Evolutionary conservation across 75 land plant genomes (phyloP).

Genomic region (Selaginella moellendorffii): DNA sequence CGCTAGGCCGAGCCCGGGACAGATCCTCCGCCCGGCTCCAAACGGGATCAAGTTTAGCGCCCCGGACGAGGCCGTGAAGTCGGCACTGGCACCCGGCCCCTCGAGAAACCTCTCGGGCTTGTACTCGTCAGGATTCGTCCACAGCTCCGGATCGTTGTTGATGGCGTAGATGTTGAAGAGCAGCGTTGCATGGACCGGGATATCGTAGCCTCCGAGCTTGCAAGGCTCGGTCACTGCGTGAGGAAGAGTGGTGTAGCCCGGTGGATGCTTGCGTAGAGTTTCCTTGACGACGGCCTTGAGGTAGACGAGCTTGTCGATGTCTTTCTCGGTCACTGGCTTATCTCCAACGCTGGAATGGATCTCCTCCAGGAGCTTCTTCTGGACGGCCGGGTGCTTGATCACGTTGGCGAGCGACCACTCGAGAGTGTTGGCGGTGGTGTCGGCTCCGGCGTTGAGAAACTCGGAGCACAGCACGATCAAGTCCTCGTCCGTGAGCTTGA

Average conservation of each 20-base stretch:
- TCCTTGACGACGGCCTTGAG: slow-evolving; percentile 51
- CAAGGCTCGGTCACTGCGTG: slow-evolving; percentile 37
- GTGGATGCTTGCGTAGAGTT: slow-evolving; percentile 58
- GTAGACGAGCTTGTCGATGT: slow-evolving; percentile 39
- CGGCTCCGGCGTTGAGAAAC: slow-evolving; percentile 57
- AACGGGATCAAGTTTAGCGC: slow-evolving; percentile 25
- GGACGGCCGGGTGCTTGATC: slow-evolving; percentile 33
- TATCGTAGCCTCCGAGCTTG: slow-evolving; percentile 37
- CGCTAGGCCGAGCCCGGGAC: slow-evolving; percentile 15
- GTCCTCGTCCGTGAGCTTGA: slow-evolving; percentile 31
- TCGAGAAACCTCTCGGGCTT: slow-evolving; percentile 54
- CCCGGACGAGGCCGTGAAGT: not conserved
- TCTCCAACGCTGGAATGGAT: slow-evolving; percentile 22
- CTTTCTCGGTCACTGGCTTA: slow-evolving; percentile 26
- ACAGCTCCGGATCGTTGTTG: slow-evolving; percentile 32
- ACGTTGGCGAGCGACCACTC: slow-evolving; percentile 68
- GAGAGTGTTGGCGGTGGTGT: slow-evolving; percentile 42
- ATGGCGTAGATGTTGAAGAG: slow-evolving; percentile 53
- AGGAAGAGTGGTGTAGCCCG: slow-evolving; percentile 39
- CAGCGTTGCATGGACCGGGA: slow-evolving; percentile 36
- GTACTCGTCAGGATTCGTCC: slow-evolving; percentile 43
- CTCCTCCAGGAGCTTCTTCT: slow-evolving; percentile 39
- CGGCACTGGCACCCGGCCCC: not conserved
- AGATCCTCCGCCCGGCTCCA: slow-evolving; percentile 32
- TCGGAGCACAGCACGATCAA: slow-evolving; percentile 52